These are phyloP conservation scores for Saccharomycopsis fermentans DNA, from an alignment of 805 yeast genomes.

Conservation along the genomic window DNA sequence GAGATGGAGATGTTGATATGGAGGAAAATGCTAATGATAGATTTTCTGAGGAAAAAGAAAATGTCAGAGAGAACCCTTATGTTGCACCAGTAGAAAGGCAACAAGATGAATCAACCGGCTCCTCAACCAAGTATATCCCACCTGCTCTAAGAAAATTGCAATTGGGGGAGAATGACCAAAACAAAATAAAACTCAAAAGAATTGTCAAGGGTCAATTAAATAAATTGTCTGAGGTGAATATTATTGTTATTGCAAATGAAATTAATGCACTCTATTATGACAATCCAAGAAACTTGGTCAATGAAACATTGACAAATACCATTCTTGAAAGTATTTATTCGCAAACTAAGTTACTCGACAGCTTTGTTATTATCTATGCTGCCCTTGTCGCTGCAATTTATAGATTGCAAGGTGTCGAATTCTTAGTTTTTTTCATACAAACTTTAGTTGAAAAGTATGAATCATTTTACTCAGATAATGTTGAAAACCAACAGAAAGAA, in stretches of 20 bases:
- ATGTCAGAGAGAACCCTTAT: conserved; percentile 61
- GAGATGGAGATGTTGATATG: conserved; percentile 24
- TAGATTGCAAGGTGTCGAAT: conserved; percentile 72
- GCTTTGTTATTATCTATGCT: conserved; percentile 71
- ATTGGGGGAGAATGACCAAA: conserved; percentile 32
- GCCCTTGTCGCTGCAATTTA: conserved; percentile 67
- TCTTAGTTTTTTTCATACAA: conserved; percentile 83
- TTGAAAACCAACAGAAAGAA: conserved; percentile 30
- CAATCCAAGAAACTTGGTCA: conserved; percentile 74
- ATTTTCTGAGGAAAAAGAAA: conserved; percentile 19
- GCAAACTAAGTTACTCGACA: conserved; percentile 59
- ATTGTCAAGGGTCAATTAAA: conserved; percentile 77
- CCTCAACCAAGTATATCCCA: conserved; percentile 52
- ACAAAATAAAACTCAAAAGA: conserved; percentile 40
- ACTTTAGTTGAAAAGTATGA: conserved; percentile 64
- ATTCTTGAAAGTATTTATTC: conserved; percentile 53
- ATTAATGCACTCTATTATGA: conserved; percentile 51
- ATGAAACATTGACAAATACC: conserved; percentile 52
- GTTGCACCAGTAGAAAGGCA: conserved; percentile 41
- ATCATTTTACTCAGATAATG: conserved; percentile 29
- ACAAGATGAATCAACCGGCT: conserved; percentile 18
- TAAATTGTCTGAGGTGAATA: conserved; percentile 80
- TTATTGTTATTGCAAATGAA: conserved; percentile 58
- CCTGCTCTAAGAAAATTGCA: conserved; percentile 66
- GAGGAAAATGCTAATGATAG: conserved; percentile 20